Percentiles rank a stretch among this genome's conserved stretches.
Conservation (phyloP, 2,329 filamentous ascomycete genomes). For the Sporothrix globosa region DNA sequence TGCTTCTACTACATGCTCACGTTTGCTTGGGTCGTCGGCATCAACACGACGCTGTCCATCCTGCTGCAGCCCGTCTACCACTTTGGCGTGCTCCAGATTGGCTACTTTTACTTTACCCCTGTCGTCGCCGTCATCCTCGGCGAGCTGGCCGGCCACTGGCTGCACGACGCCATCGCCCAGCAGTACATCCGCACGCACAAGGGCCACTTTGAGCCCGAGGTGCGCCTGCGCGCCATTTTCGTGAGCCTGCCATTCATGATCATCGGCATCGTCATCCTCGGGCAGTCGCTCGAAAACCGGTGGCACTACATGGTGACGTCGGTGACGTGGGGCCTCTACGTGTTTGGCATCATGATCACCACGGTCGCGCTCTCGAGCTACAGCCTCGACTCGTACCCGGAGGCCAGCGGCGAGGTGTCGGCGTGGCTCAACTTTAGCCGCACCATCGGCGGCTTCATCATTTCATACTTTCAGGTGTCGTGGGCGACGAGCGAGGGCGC, state of each 20-base stretch:
- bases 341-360: slow-evolving; percentile 59
- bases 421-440: slow-evolving; percentile 56
- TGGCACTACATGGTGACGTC: slow-evolving; percentile 58
- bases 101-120: slow-evolving; percentile 62
- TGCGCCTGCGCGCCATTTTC: slow-evolving; percentile 54
- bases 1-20: slow-evolving; percentile 45
- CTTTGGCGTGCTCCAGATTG: slow-evolving; percentile 55
- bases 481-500: slow-evolving; percentile 53
- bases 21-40: slow-evolving; percentile 57
- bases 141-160: slow-evolving; percentile 58
- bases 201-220: slow-evolving; percentile 61
- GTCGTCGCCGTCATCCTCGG: slow-evolving; percentile 59
- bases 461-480: slow-evolving; percentile 56
- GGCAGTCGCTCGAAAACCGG: slow-evolving; percentile 53
- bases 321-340: slow-evolving; percentile 57
- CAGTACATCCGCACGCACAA: slow-evolving; percentile 51
- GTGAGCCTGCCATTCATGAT: slow-evolving; percentile 54
- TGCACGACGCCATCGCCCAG: slow-evolving; percentile 56
- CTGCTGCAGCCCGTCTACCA: slow-evolving; percentile 55
- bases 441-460: slow-evolving; percentile 52
- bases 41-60: slow-evolving; percentile 60
- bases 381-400: slow-evolving; percentile 58
- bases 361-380: slow-evolving; percentile 58
- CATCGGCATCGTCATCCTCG: slow-evolving; percentile 55
- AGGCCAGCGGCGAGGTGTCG: slow-evolving; percentile 58